Conservation (phyloP, 345 rosid species). For the Gossypium thurberi region DNA sequence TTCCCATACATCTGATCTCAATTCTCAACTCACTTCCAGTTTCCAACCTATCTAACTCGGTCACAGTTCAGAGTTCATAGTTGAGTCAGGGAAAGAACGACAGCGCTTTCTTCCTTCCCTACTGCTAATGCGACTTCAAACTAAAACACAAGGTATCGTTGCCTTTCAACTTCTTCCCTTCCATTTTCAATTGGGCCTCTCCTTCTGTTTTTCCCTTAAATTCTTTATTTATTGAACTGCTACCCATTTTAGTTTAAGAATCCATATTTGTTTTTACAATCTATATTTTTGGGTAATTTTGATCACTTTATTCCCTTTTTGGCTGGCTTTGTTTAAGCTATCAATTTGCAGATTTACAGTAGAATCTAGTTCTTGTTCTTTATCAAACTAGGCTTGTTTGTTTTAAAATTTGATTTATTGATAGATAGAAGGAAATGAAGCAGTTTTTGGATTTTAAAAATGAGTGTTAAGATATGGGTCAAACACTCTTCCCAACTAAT, state of each 20-base stretch:
- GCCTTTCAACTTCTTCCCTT: neutral
- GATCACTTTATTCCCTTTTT: neutral
- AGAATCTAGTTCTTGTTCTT: neutral
- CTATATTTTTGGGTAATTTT: neutral
- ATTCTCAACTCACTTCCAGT: neutral
- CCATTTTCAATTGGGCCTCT: neutral
- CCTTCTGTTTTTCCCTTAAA: neutral
- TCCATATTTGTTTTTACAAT: neutral
- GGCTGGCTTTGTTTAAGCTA: neutral
- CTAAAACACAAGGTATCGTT: neutral
- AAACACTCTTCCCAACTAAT: neutral
- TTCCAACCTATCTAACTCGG: neutral
- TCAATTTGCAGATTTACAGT: neutral
- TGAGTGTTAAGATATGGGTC: neutral
- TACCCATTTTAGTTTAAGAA: neutral
- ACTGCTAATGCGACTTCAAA: slow-evolving; percentile 4
- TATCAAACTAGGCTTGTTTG: neutral
- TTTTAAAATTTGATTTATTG: neutral
- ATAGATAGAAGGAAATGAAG: neutral
- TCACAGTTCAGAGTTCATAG: neutral
- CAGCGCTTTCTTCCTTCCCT: too few species aligned
- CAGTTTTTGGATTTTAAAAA: slow-evolving; percentile 5
- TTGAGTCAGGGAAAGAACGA: neutral
- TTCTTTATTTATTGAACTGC: neutral
- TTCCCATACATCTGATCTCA: neutral